These are phyloP conservation scores for Rhizopogon salebrosus DNA, from an alignment of 768 basidiomycete species.

Conservation along the genomic window DNA sequence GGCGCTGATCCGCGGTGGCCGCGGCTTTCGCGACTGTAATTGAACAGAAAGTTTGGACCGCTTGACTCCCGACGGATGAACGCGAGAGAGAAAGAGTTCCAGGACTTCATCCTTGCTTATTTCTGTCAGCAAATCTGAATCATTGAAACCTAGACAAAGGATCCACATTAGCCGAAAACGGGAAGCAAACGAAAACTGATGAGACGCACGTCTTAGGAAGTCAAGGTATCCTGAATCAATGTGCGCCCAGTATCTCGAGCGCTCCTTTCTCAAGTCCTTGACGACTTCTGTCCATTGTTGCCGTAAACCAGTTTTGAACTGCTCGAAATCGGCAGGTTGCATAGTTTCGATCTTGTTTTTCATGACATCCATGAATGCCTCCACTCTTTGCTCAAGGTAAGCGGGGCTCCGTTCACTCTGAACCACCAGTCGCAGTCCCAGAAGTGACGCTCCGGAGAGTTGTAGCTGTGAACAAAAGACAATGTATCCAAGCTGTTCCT, in stretches of 20 bases:
- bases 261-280: constrained; percentile 87
- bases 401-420: constrained; percentile 82
- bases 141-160: constrained; percentile 54
- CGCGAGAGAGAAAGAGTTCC: constrained; percentile 58
- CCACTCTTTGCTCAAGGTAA: constrained; percentile 84
- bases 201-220: constrained; percentile 72
- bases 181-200: not conserved
- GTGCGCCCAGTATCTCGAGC: constrained; percentile 58
- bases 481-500: constrained; percentile 94
- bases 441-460: constrained; percentile 59
- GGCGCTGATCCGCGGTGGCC: constrained; percentile 54
- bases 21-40: constrained; percentile 64
- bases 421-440: constrained; percentile 77
- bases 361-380: constrained; percentile 80
- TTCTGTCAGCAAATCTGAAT: constrained; percentile 57
- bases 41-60: constrained; percentile 87
- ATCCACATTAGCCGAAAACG: not conserved
- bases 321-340: constrained; percentile 64
- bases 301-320: constrained; percentile 73
- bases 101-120: constrained; percentile 76
- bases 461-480: constrained; percentile 60
- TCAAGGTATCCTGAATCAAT: constrained; percentile 81
- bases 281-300: constrained; percentile 79
- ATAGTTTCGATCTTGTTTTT: constrained; percentile 62
- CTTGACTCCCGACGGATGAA: constrained; percentile 62